phyloP scores from a whole-genome alignment of 108 stramenopile genomes.

The Skeletonema menzelii region DNA sequence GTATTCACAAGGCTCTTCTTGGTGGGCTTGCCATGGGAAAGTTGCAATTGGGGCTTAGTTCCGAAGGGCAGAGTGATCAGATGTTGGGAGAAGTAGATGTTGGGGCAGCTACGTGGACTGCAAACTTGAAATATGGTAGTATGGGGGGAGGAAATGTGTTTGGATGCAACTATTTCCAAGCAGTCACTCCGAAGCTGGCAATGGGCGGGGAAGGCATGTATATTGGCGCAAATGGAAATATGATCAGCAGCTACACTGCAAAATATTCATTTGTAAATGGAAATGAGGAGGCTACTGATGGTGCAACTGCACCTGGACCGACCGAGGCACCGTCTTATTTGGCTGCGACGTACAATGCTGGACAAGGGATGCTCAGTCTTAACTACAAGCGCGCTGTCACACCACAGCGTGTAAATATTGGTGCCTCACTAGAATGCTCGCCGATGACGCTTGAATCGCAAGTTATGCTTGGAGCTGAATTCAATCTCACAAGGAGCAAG shows the following conservation, averaged over 20 bases:
- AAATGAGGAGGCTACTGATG: slow-evolving; percentile 10
- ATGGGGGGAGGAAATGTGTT: slow-evolving; percentile 82
- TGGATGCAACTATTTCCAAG: slow-evolving; percentile 80
- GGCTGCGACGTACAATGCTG: slow-evolving; percentile 68
- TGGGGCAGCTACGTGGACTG: slow-evolving; percentile 78
- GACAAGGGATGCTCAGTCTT: slow-evolving; percentile 56
- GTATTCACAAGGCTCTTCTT: slow-evolving; percentile 68
- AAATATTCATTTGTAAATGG: slow-evolving; percentile 53
- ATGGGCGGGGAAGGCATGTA: slow-evolving; percentile 89
- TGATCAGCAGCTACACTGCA: slow-evolving; percentile 69
- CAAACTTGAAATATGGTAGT: slow-evolving; percentile 84
- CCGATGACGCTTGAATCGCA: slow-evolving; percentile 71
- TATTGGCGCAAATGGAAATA: slow-evolving; percentile 69
- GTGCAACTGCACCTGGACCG: slow-evolving; percentile 4
- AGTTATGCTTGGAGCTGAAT: slow-evolving; percentile 81
- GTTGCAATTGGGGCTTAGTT: slow-evolving; percentile 58
- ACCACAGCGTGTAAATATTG: slow-evolving; percentile 74
- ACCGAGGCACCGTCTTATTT: slow-evolving; percentile 50
- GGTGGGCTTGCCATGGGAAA: slow-evolving; percentile 78
- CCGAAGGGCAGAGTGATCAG: slow-evolving; percentile 70
- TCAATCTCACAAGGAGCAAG: slow-evolving; percentile 74
- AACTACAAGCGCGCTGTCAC: slow-evolving; percentile 82
- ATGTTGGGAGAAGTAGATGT: slow-evolving; percentile 76
- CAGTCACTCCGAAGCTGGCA: slow-evolving; percentile 58
- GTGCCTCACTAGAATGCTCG: slow-evolving; percentile 58